Conservation (phyloP, 2,329 filamentous ascomycete genomes). For the Monascus ruber region DNA sequence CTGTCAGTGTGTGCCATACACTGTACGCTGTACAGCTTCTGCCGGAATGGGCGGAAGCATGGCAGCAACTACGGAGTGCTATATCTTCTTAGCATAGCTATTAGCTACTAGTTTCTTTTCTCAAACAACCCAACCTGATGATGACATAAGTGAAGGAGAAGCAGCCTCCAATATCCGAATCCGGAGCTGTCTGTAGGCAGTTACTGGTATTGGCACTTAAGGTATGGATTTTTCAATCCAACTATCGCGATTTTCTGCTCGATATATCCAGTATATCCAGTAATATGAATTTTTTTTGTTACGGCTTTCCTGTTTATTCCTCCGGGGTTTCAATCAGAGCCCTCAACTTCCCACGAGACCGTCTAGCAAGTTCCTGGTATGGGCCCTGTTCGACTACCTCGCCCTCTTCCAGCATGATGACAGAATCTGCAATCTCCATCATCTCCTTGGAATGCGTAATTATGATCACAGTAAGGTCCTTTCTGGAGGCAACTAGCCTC, state of each 20-base stretch:
- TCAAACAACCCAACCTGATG: too few species aligned
- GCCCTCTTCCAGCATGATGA: slow-evolving; percentile 62
- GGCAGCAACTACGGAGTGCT: too few species aligned
- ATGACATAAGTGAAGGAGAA: neutral
- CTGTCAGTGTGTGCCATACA: too few species aligned
- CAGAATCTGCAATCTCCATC: slow-evolving; percentile 67
- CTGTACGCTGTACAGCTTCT: too few species aligned
- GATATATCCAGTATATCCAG: neutral
- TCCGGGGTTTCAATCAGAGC: slow-evolving; percentile 14
- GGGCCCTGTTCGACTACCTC: slow-evolving; percentile 56
- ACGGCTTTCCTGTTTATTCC: too few species aligned
- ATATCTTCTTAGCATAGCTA: too few species aligned
- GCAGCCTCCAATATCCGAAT: neutral
- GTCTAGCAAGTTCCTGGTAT: slow-evolving; percentile 49
- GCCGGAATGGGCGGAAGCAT: too few species aligned
- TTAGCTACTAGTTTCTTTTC: too few species aligned
- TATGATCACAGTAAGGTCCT: slow-evolving; percentile 58
- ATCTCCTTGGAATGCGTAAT: slow-evolving; percentile 76
- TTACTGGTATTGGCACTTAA: neutral
- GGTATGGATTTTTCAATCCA: neutral
- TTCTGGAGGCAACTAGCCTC: slow-evolving; percentile 34
- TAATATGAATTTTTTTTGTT: neutral
- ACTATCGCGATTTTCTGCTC: neutral
- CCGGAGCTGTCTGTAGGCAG: neutral
- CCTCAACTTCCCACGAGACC: slow-evolving; percentile 37